Conservation (phyloP, 1,284 basidiomycete species). For the Phlebopus sp. region DNA sequence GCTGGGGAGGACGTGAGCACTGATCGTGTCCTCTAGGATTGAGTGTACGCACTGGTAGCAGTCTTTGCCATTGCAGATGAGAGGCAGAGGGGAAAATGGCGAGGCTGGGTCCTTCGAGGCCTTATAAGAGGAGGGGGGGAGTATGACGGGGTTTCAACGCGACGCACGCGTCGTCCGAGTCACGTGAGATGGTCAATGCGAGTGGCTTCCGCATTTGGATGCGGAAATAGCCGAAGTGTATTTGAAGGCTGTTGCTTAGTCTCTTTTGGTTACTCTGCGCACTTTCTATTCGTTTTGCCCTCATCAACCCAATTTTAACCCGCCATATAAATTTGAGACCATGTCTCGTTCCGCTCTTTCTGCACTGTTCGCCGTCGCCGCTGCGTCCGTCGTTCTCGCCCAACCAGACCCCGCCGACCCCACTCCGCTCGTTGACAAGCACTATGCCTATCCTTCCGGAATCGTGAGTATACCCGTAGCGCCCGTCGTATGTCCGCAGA, state of each 20-base stretch:
- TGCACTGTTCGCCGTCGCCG: conserved; percentile 37
- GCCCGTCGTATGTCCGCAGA: background rate
- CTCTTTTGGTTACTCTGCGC: background rate
- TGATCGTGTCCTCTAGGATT: no score
- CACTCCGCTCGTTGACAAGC: conserved; percentile 51
- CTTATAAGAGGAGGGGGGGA: conserved; percentile 11
- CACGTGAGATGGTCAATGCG: conserved; percentile 39
- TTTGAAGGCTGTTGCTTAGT: conserved; percentile 16
- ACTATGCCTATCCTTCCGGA: conserved; percentile 46
- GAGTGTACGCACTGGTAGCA: conserved; percentile 28
- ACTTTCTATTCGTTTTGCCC: background rate
- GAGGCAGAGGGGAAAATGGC: conserved; percentile 5
- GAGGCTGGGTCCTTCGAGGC: conserved; percentile 1
- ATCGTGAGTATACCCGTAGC: conserved; percentile 38
- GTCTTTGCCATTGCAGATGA: conserved; percentile 35
- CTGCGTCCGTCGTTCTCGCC: conserved; percentile 33
- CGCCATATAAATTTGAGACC: conserved; percentile 15
- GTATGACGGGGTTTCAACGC: conserved; percentile 27
- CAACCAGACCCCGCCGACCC: conserved; percentile 36
- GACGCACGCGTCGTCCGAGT: conserved; percentile 22
- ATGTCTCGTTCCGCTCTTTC: conserved; percentile 47
- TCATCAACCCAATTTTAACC: conserved; percentile 1
- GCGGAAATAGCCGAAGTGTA: conserved; percentile 20
- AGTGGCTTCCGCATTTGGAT: background rate
- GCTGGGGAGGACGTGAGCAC: conserved; percentile 29